These are phyloP conservation scores for Amniculicola lignicola DNA, from an alignment of 495 filamentous ascomycete species.

Conservation along the genomic window DNA sequence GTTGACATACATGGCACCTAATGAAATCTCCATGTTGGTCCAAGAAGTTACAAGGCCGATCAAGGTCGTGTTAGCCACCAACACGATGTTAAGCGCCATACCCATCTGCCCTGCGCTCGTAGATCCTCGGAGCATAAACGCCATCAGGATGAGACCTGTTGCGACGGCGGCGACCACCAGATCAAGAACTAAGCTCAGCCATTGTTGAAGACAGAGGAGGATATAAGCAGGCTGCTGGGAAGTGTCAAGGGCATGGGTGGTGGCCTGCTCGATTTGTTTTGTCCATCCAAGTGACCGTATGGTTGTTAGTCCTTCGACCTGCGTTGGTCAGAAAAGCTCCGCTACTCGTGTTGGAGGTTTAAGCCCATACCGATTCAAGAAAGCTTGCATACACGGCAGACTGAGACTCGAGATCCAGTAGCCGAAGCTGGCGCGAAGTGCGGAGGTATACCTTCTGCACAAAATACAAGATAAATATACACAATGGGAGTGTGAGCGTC, in stretches of 20 bases:
- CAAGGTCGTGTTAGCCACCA: constrained; percentile 53
- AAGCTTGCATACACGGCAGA: constrained; percentile 42
- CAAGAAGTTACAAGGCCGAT: constrained; percentile 54
- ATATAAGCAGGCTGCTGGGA: constrained; percentile 60
- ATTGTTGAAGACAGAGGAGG: constrained; percentile 51
- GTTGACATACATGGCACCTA: too few species aligned
- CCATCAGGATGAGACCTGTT: too few species aligned
- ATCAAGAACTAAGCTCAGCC: constrained; percentile 37
- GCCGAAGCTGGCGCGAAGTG: constrained; percentile 38
- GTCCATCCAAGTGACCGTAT: constrained; percentile 59
- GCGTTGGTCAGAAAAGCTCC: too few species aligned
- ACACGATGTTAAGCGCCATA: constrained; percentile 57
- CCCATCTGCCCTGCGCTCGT: constrained; percentile 53
- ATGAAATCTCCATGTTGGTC: constrained; percentile 57
- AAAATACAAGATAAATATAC: constrained; percentile 36
- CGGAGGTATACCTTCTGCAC: constrained; percentile 38
- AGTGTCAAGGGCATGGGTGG: constrained; percentile 51
- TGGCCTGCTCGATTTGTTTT: constrained; percentile 41
- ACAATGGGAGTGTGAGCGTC: constrained; percentile 52
- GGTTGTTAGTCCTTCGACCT: too few species aligned
- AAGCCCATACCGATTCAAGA: constrained; percentile 42
- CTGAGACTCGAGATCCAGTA: constrained; percentile 38
- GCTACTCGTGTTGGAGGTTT: too few species aligned
- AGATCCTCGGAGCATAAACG: constrained; percentile 32
- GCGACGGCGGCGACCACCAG: constrained; percentile 34